Evolutionary conservation across 371 early-diverging fungal genomes (phyloP), one percentile per base, ranked within the genome.

Genomic region (Saksenaea oblongispora): DNA sequence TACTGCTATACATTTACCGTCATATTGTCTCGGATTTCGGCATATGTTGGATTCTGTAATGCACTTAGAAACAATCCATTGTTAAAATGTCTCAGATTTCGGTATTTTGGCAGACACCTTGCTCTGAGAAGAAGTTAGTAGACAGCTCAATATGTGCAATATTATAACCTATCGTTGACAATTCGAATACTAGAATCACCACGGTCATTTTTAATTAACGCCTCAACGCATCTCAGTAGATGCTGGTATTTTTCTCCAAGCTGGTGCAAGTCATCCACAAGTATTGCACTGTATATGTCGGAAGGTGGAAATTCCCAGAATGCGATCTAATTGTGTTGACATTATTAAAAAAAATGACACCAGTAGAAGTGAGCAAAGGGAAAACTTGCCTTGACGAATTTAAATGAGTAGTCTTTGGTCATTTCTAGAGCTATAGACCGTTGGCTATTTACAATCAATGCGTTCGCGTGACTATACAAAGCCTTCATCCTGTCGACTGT

Each of bases 201-300:
- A 22, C 18, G 59, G 34, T 26, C 9, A 9, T 9, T 15, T 17
- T 41, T 42, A 1, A 58, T 36, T 22, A 39, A 0, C 31, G 9
- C 10, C 3, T 58, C 59, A 10, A 58, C 26, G 27, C 59, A 58
- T 15, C 11, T 10, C n/a, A 41, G 26, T 5, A 58, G 27, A 42
- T 58, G 59, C 24, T 39, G 37, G 22, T 58, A 58, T 4, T 15
- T 4, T 18, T 41, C 59, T 24, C 59, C 59, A 10, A 58, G 37
- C 39, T 58, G 59, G 17, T 58, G 59, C 3, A 58, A 26, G n/a
- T 36, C 37, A 13, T 58, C 59, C 5, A 58, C 42, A 10, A 39
- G 14, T 11, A 58, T 5, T 7, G 41, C 1, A 3, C 2, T 24
- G 26, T 58, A 58, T 11, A 58, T 58, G 26, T 58, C 59, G 27